Base-by-base conservation (phyloP, 2,329 filamentous ascomycete genomes). In the Fusarium sp. region DNA sequence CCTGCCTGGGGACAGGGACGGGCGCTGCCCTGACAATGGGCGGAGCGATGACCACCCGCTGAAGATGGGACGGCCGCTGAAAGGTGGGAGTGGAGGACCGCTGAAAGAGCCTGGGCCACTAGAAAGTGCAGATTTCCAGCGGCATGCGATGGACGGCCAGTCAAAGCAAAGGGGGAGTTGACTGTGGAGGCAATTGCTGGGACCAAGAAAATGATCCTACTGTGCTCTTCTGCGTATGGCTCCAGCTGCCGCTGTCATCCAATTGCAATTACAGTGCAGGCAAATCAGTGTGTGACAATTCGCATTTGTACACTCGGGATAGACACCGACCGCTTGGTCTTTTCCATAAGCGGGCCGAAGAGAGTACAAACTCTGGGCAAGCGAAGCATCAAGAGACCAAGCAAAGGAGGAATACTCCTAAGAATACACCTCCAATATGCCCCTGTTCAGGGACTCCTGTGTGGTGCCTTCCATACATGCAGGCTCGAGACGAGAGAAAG, bases 101-200 rank as follows among this genome's bases (percentile, higher is more conserved):
- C 50, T 58, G 45, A 58, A 57, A 40, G 57, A 61, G 36, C 57
- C 47, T 50, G 42, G 45, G 22, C 70, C 72, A 73, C 65, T 73
- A 69, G 69, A 65, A 66, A 67, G 60, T 50, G 42, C 35, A 73
- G 47, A 31, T 38, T 27, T 60, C 58, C 36, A 36, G 63, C 45
- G 35, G 52, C 31, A 69, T 60, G 42, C 63, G 31, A 56, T 54
- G 27, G 60, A 40, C 16, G 38, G 36, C 71, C 69, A 71, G 68
- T 71, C 36, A 69, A 73, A 65, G 57, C 35, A 33, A 61, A 66
- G 42, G 29, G 47, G 27, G 47, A 52, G 4, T 31, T 52, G 47
- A 31, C 10, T 29, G 62, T 66, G 67, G 69, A 71, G 62, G 61
- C n/a, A 57, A 42, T 50, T 60, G 20, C 45, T 29, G 27, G 36